These are phyloP conservation scores for Posidonia oceanica DNA, from an alignment of 116 monocot species.

Conservation along the genomic window DNA sequence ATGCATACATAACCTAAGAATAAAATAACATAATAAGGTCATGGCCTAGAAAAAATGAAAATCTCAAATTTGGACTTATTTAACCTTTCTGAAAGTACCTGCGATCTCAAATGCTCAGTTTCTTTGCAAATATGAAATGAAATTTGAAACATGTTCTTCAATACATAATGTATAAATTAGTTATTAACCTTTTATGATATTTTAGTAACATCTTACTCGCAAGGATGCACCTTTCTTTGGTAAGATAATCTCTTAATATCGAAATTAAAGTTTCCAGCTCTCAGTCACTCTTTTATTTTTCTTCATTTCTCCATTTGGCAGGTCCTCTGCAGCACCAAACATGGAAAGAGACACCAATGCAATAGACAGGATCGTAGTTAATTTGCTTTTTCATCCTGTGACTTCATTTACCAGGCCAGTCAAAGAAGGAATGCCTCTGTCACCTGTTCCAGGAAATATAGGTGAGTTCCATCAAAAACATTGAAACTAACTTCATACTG, in stretches of 20 bases:
- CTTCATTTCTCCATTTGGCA: conserved; percentile 5
- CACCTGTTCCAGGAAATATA: conserved; percentile 18
- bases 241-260: not conserved
- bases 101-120: no score
- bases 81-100: no score
- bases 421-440: conserved; percentile 31
- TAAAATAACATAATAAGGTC: no score
- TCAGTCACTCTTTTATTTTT: not conserved
- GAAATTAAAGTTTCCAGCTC: not conserved
- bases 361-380: conserved; percentile 76
- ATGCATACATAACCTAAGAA: no score
- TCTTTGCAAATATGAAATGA: no score
- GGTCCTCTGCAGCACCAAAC: conserved; percentile 18
- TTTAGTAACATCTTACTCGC: no score
- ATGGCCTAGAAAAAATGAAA: no score
- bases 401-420: conserved; percentile 9
- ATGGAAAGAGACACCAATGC: conserved; percentile 74
- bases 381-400: conserved; percentile 58
- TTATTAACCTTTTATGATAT: no score
- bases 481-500: not conserved
- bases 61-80: no score
- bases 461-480: conserved; percentile 14
- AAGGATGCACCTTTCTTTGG: not conserved
- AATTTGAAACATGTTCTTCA: no score
- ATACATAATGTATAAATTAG: no score